Conservation (phyloP, 2,329 filamentous ascomycete species). For the Fusarium ambrosium region DNA sequence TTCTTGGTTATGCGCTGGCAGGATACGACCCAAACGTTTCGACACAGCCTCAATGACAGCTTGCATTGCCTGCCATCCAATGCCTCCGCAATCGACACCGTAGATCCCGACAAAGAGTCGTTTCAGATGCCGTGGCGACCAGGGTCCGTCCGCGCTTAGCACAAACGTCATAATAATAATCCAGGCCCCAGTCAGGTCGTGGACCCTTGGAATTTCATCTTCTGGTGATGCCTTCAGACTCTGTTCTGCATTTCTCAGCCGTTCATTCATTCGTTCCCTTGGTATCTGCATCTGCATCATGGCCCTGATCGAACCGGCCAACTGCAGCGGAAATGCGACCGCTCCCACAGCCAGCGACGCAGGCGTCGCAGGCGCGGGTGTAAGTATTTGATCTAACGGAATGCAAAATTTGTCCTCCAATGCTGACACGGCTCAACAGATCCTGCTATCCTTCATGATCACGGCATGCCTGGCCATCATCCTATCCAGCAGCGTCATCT, state of each 20-base stretch:
- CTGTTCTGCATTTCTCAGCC: constrained; percentile 10
- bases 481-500: constrained; percentile 68
- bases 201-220: constrained; percentile 19
- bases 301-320: constrained; percentile 71
- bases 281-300: constrained; percentile 56
- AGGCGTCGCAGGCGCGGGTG: constrained; percentile 67
- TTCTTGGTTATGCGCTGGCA: constrained; percentile 38
- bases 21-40: constrained; percentile 25
- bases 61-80: constrained; percentile 37
- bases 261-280: constrained; percentile 4
- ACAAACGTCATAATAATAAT: constrained; percentile 45
- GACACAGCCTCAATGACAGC: constrained; percentile 44
- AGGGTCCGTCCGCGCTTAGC: constrained; percentile 46
- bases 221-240: constrained; percentile 28
- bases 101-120: constrained; percentile 39
- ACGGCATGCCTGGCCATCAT: constrained; percentile 70
- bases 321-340: constrained; percentile 68
- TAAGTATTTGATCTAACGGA: constrained; percentile 55
- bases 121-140: constrained; percentile 40
- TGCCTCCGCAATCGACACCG: constrained; percentile 28
- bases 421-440: constrained; percentile 35
- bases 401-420: background rate
- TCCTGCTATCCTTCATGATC: constrained; percentile 74
- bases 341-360: constrained; percentile 63
- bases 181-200: constrained; percentile 28